phyloP scores from a whole-genome alignment of 2,329 filamentous ascomycete species.

The Diplodia sapinea region DNA sequence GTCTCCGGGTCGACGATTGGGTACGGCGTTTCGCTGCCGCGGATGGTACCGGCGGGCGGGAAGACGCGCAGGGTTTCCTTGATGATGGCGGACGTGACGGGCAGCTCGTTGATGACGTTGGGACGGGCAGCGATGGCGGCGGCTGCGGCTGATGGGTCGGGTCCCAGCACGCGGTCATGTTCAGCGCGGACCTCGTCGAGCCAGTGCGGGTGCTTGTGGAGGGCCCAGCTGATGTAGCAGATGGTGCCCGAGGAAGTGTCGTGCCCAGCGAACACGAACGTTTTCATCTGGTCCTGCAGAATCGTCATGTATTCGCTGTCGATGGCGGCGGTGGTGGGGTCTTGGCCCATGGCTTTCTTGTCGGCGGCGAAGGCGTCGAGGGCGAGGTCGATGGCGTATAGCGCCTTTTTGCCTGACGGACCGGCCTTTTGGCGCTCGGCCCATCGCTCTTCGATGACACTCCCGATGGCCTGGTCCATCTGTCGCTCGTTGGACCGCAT shows the following conservation, averaged over 20 bases:
- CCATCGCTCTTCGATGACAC: conserved; percentile 18
- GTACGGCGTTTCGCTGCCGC: conserved; percentile 16
- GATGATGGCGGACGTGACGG: conserved; percentile 44
- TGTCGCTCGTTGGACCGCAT: conserved; percentile 19
- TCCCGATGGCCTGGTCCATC: conserved; percentile 6
- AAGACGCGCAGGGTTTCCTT: conserved; percentile 46
- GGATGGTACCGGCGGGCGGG: conserved; percentile 36
- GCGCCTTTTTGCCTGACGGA: background rate
- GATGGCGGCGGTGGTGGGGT: background rate
- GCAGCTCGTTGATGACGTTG: conserved; percentile 40
- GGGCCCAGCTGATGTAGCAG: conserved; percentile 40
- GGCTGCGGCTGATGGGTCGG: conserved; percentile 31
- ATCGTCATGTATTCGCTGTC: conserved; percentile 7
- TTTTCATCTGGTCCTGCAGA: conserved; percentile 38
- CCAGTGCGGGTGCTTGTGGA: conserved; percentile 38
- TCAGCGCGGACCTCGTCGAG: conserved; percentile 39
- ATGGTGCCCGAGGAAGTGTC: conserved; percentile 45
- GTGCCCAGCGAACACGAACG: conserved; percentile 46
- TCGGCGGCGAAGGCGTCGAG: conserved; percentile 24
- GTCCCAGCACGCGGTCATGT: conserved; percentile 42
- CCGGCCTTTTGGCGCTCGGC: background rate
- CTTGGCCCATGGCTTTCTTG: background rate
- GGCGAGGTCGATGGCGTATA: conserved; percentile 25
- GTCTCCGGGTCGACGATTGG: conserved; percentile 26
- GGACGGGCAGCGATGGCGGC: conserved; percentile 35